A percentile compares a stretch with the other conserved stretches of the same genome.
These are phyloP conservation scores for Hypoxylon fuscum DNA, from an alignment of 495 filamentous ascomycete genomes.

Conservation along the genomic window DNA sequence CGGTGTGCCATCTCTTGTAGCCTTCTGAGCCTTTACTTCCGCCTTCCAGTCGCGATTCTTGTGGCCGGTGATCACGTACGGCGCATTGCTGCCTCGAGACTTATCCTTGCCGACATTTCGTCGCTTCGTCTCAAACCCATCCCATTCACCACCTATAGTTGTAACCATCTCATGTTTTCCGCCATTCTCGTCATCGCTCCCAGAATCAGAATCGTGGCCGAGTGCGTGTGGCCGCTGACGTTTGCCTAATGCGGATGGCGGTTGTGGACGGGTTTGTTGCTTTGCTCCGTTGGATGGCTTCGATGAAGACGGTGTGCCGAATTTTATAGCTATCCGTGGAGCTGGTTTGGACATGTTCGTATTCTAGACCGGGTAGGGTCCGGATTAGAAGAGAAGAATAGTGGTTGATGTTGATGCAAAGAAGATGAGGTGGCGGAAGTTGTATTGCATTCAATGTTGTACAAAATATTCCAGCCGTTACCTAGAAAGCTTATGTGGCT, in stretches of 20 bases:
- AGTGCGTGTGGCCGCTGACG: constrained; percentile 49
- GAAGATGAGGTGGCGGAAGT: not conserved
- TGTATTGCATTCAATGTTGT: too few relatives aligned
- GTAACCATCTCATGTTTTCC: constrained; percentile 50
- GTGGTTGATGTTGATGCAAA: not conserved
- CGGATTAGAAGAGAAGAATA: not conserved
- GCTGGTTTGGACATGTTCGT: constrained; percentile 39
- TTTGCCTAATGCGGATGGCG: constrained; percentile 46
- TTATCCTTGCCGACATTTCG: constrained; percentile 18
- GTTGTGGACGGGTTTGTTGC: constrained; percentile 41
- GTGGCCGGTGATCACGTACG: constrained; percentile 71
- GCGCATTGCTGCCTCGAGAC: constrained; percentile 46
- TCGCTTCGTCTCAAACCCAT: constrained; percentile 33
- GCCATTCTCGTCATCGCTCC: constrained; percentile 40
- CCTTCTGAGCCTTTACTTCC: constrained; percentile 61
- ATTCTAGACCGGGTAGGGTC: not conserved
- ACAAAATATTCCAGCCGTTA: too few relatives aligned
- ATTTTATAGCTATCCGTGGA: constrained; percentile 50
- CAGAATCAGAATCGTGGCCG: constrained; percentile 47
- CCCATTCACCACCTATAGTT: constrained; percentile 46
- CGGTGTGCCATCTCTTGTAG: constrained; percentile 57
- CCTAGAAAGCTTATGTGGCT: too few relatives aligned
- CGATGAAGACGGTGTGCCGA: constrained; percentile 41
- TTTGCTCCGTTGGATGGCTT: constrained; percentile 39
- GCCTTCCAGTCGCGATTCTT: constrained; percentile 80